A percentile compares a stretch with the other conserved stretches of the same genome.
Conservation (phyloP, 495 filamentous ascomycete species). For the Cairneyella variabilis region DNA sequence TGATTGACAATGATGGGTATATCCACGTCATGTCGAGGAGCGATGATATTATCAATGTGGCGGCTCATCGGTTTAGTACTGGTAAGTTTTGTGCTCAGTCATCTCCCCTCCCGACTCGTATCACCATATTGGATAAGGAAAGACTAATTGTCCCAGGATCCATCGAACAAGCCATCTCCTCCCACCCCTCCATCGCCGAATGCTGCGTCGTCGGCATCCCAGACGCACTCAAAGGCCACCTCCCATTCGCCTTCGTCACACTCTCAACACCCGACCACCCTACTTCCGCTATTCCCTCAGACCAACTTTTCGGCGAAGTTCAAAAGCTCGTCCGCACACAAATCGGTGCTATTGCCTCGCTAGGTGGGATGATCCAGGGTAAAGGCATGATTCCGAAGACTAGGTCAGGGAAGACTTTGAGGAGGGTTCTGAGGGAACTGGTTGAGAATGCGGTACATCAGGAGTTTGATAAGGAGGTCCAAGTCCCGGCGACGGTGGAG, state of each 20-base stretch:
- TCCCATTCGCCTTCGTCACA: slow-evolving; percentile 85
- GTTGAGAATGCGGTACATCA: slow-evolving; percentile 62
- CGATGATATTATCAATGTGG: slow-evolving; percentile 95
- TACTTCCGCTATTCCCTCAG: slow-evolving; percentile 38
- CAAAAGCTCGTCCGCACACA: slow-evolving; percentile 69
- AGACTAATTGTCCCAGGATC: slow-evolving; percentile 43
- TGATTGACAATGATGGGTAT: slow-evolving; percentile 78
- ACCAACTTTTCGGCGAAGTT: slow-evolving; percentile 47
- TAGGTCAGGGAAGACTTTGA: slow-evolving; percentile 78
- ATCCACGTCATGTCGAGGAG: slow-evolving; percentile 81
- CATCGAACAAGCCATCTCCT: slow-evolving; percentile 87
- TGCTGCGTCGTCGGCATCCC: slow-evolving; percentile 83
- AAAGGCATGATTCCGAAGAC: slow-evolving; percentile 93
- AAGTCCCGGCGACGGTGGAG: slow-evolving; percentile 52
- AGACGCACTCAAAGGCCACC: slow-evolving; percentile 79
- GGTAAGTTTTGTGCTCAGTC: slow-evolving; percentile 44
- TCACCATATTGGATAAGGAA: background rate
- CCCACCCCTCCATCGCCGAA: slow-evolving; percentile 73
- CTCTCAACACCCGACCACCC: slow-evolving; percentile 47
- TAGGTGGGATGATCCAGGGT: slow-evolving; percentile 81
- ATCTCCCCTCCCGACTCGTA: too few relatives aligned
- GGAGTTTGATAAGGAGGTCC: slow-evolving; percentile 45
- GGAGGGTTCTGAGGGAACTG: slow-evolving; percentile 75
- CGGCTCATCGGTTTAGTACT: slow-evolving; percentile 87
- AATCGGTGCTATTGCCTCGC: slow-evolving; percentile 80